Evolutionary conservation across 306 rosid genomes (phyloP).

Genomic region (Pterocarpus santalinus): DNA sequence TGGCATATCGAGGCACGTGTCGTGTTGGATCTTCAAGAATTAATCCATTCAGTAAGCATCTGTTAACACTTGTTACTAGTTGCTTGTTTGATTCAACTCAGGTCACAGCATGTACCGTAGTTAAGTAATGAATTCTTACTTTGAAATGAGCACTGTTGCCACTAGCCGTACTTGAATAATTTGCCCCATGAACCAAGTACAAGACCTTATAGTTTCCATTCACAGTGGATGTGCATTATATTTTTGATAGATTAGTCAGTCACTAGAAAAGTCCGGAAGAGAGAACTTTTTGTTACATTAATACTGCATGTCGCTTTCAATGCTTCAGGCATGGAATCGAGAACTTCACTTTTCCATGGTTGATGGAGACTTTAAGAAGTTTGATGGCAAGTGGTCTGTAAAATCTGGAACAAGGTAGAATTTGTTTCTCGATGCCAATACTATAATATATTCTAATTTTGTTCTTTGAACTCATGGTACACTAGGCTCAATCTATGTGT

Average conservation of each 20-base stretch:
- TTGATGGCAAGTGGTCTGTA: conserved; percentile 94
- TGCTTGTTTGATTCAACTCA: not conserved
- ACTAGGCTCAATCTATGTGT: not conserved
- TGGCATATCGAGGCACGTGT: conserved; percentile 99
- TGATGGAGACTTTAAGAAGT: conserved; percentile 96
- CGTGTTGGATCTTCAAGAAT: conserved; percentile 92
- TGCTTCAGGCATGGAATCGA: conserved; percentile 76
- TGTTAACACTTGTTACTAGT: conserved; percentile 14
- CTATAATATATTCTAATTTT: conserved; percentile 1
- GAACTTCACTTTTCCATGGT: conserved; percentile 96
- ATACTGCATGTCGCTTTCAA: not conserved
- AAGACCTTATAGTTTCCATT: conserved; percentile 26
- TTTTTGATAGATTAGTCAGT: conserved; percentile 8
- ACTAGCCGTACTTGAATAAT: not conserved
- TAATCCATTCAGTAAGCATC: conserved; percentile 66
- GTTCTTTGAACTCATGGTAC: not conserved
- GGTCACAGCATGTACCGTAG: not conserved
- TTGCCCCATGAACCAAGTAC: not conserved
- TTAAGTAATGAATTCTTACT: not conserved
- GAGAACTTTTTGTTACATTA: conserved; percentile 29
- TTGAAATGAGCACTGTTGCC: not conserved
- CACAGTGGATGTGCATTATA: not conserved
- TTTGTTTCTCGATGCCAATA: conserved; percentile 33
- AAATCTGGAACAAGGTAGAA: conserved; percentile 81
- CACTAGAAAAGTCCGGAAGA: not conserved